Conservation (phyloP, 139 green algal species). For the Haematococcus sp. region DNA sequence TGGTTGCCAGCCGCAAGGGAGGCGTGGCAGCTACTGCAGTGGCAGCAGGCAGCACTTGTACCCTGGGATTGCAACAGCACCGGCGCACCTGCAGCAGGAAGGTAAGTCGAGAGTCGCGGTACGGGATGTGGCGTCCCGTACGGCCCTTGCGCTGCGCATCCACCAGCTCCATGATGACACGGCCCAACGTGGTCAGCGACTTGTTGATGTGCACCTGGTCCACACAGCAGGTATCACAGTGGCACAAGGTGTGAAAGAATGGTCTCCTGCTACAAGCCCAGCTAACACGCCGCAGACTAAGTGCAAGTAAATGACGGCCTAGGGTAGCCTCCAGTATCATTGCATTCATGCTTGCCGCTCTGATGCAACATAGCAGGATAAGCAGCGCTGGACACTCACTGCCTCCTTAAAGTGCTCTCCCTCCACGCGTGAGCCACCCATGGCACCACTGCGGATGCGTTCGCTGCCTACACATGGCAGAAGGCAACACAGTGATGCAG, state of each 20-base stretch:
- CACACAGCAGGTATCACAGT: neutral
- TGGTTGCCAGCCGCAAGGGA: too few relatives aligned
- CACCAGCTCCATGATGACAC: constrained; percentile 88
- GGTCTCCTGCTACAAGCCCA: neutral
- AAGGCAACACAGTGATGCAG: neutral
- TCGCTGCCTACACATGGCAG: constrained; percentile 89
- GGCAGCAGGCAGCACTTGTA: neutral
- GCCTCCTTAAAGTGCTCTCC: constrained; percentile 90
- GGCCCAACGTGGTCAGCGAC: constrained; percentile 86
- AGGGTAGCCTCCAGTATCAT: too few relatives aligned
- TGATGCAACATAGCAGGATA: too few relatives aligned
- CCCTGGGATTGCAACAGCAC: too few relatives aligned
- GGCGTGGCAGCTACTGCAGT: neutral
- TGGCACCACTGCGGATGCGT: constrained; percentile 50
- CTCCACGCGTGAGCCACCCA: constrained; percentile 62
- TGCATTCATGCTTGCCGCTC: too few relatives aligned
- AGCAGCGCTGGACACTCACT: too few relatives aligned
- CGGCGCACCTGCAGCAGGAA: constrained; percentile 91
- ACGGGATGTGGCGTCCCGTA: constrained; percentile 82
- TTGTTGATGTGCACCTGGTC: constrained; percentile 87
- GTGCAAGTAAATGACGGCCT: too few relatives aligned
- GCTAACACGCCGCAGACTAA: neutral
- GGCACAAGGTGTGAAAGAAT: neutral
- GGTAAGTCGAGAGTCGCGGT: constrained; percentile 94
- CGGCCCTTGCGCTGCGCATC: constrained; percentile 51